Percentiles rank a stretch among this genome's conserved stretches.
Evolutionary conservation across 768 basidiomycete species (phyloP).

Genomic region (Collybia mongolica): DNA sequence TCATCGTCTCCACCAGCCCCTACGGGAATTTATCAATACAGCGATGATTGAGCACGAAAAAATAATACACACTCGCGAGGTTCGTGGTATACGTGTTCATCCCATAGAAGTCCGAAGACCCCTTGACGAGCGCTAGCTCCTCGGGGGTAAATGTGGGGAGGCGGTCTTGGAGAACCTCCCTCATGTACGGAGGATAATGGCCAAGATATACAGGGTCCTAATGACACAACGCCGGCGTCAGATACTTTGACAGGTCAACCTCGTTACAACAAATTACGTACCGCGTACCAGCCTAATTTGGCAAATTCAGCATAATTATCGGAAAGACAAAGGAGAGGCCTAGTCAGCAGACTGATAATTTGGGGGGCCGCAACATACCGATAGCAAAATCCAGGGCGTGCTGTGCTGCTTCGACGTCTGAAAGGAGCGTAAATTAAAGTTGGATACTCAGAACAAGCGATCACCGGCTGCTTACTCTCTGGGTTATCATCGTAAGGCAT

Average conservation of each 20-base stretch:
- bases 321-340: slow-evolving; percentile 14
- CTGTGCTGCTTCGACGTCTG: slow-evolving; percentile 69
- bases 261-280: slow-evolving; percentile 28
- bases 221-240: slow-evolving; percentile 1
- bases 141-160: slow-evolving; percentile 57
- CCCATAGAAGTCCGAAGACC: slow-evolving; percentile 70
- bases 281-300: slow-evolving; percentile 56
- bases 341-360: slow-evolving; percentile 19
- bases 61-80: slow-evolving; percentile 45
- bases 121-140: slow-evolving; percentile 55
- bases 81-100: slow-evolving; percentile 75
- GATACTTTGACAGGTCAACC: not conserved
- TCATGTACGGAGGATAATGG: slow-evolving; percentile 60
- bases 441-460: not conserved
- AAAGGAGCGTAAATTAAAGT: not conserved
- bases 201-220: slow-evolving; percentile 74
- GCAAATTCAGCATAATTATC: slow-evolving; percentile 18
- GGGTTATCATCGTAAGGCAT: slow-evolving; percentile 70
- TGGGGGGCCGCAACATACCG: slow-evolving; percentile 35
- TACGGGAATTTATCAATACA: slow-evolving; percentile 16
- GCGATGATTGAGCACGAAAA: not conserved
- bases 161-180: slow-evolving; percentile 54
- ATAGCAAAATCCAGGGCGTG: slow-evolving; percentile 72
- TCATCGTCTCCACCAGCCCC: slow-evolving; percentile 62
- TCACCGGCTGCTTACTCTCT: slow-evolving; percentile 49